phyloP scores from a whole-genome alignment of 2,329 filamentous ascomycete species.

The Beauveria asiatica region DNA sequence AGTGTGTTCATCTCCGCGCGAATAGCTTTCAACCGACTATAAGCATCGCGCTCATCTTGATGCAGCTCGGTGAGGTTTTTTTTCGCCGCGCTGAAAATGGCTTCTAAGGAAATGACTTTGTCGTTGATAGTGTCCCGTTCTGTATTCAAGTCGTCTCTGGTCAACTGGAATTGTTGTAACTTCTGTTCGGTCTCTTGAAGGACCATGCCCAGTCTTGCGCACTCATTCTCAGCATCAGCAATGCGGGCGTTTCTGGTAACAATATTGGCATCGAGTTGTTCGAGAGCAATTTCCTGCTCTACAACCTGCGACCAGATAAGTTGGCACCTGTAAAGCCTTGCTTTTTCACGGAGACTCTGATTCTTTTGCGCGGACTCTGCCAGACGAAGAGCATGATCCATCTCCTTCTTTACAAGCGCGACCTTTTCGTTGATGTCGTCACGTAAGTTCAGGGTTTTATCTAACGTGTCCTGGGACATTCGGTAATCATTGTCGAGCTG shows the following conservation, averaged over 20 bases:
- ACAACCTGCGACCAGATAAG: constrained; percentile 83
- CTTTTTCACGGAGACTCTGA: constrained; percentile 52
- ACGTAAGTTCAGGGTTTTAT: constrained; percentile 44
- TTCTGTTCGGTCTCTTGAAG: constrained; percentile 39
- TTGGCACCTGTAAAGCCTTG: constrained; percentile 53
- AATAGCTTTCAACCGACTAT: constrained; percentile 45
- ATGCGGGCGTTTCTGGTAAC: constrained; percentile 19
- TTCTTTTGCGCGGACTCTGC: constrained; percentile 59
- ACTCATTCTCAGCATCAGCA: constrained; percentile 19
- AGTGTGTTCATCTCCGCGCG: constrained; percentile 37
- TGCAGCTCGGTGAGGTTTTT: constrained; percentile 46
- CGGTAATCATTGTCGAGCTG: constrained; percentile 87
- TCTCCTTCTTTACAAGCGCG: constrained; percentile 28
- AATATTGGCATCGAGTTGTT: constrained; percentile 24
- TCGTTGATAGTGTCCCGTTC: constrained; percentile 41
- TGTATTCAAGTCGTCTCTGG: constrained; percentile 33
- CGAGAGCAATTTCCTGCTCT: constrained; percentile 55
- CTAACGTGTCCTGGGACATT: constrained; percentile 69
- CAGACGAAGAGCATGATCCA: constrained; percentile 54
- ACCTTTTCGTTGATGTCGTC: constrained; percentile 29
- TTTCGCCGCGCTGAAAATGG: constrained; percentile 44
- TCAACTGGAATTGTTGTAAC: constrained; percentile 29
- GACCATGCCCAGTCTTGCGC: constrained; percentile 38
- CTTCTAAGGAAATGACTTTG: constrained; percentile 35
- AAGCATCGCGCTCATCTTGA: constrained; percentile 58